These are phyloP conservation scores for Centrapalus pauciflorus DNA, from an alignment of 129 eudicot species.

Conservation along the genomic window DNA sequence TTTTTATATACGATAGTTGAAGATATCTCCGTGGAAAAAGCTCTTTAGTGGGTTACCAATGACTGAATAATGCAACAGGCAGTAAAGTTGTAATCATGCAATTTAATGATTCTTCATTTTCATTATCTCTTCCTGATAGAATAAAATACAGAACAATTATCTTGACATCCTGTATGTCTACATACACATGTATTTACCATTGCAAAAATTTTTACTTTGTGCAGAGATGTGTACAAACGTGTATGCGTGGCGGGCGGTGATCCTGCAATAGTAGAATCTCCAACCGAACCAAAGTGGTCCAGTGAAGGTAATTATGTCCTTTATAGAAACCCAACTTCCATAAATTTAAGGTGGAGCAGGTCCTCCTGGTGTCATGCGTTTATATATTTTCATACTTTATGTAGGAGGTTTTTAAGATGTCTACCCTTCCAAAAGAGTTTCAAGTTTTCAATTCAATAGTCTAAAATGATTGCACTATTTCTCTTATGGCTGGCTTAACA, in stretches of 20 bases:
- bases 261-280: conserved; percentile 68
- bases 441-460: not conserved
- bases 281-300: conserved; percentile 97
- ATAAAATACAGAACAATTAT: not conserved
- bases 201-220: not conserved
- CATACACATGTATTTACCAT: not conserved
- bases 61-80: conserved; percentile 3
- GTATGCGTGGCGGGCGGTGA: conserved; percentile 89
- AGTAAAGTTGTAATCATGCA: not conserved
- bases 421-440: not conserved
- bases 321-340: not conserved
- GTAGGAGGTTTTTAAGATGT: not conserved
- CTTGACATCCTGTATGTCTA: not conserved
- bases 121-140: not conserved
- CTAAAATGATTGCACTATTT: not conserved
- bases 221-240: conserved; percentile 60
- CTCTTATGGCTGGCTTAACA: not conserved
- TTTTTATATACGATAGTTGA: not conserved
- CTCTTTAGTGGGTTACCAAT: not conserved
- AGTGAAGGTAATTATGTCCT: conserved; percentile 50
- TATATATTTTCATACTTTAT: not conserved
- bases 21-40: not conserved
- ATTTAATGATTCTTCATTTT: not conserved
- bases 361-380: not conserved
- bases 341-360: conserved; percentile 2